These are phyloP conservation scores for Colletotrichum karsti DNA, from an alignment of 2,329 filamentous ascomycete genomes.

Conservation along the genomic window DNA sequence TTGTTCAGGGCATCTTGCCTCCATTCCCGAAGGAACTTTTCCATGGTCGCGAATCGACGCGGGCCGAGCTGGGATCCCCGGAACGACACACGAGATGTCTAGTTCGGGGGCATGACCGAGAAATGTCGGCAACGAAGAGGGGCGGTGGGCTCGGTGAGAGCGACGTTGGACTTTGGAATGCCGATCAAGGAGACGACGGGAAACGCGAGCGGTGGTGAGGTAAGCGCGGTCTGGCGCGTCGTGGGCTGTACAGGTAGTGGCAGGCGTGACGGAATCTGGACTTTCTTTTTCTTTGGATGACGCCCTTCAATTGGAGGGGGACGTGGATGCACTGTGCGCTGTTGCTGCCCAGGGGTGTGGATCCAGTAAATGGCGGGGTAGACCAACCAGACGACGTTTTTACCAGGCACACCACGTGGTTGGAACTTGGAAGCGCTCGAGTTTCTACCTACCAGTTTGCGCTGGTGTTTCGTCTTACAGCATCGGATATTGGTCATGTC, in stretches of 20 bases:
- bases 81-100: background rate
- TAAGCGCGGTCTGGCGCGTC: conserved; percentile 25
- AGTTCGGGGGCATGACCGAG: conserved; percentile 15
- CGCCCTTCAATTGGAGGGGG: conserved; percentile 21
- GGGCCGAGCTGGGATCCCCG: background rate
- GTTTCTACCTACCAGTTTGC: background rate
- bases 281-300: conserved; percentile 30
- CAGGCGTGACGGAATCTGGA: background rate
- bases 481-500: no score
- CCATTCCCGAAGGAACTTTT: conserved; percentile 93
- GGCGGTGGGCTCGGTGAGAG: background rate
- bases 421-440: background rate
- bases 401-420: conserved; percentile 27
- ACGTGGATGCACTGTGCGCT: conserved; percentile 26
- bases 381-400: conserved; percentile 21
- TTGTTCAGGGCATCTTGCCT: conserved; percentile 94
- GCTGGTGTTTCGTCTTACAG: background rate
- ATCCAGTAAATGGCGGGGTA: conserved; percentile 30
- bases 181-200: conserved; percentile 14
- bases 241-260: no score
- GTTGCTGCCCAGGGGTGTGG: conserved; percentile 22
- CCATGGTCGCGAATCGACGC: conserved; percentile 65
- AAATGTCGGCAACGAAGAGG: background rate
- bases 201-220: conserved; percentile 12
- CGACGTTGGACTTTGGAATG: conserved; percentile 5